Evolutionary conservation across 352 stramenopile genomes (phyloP).

Genomic region (Globisporangium parvum): DNA sequence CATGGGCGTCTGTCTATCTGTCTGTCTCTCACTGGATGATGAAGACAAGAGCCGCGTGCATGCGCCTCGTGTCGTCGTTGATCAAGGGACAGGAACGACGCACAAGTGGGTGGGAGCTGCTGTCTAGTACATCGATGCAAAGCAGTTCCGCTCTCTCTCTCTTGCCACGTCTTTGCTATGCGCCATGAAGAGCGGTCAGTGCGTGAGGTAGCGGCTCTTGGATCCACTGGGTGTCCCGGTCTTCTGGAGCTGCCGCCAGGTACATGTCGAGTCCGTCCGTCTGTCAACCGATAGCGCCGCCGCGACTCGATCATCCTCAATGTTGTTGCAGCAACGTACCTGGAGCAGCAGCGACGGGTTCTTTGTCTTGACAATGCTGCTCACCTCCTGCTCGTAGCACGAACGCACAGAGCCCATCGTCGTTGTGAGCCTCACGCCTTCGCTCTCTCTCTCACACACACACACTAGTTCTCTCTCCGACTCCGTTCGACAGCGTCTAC

Average conservation of each 20-base stretch:
- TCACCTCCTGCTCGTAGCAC: conserved; percentile 66
- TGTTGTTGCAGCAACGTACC: conserved; percentile 24
- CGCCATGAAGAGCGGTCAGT: conserved; percentile 38
- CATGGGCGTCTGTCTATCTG: not conserved
- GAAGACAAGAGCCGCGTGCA: no score
- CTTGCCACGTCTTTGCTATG: not conserved
- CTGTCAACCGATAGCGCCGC: not conserved
- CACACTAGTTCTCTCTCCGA: no score
- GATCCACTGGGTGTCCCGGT: conserved; percentile 30
- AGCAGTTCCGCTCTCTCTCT: not conserved
- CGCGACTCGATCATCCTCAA: not conserved
- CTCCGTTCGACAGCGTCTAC: no score
- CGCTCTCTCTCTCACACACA: not conserved
- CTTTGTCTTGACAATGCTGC: conserved; percentile 94
- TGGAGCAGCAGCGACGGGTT: conserved; percentile 92
- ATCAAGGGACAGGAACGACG: no score
- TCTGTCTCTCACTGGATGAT: not conserved
- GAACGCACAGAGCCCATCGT: not conserved
- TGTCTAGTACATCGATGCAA: conserved; percentile 1
- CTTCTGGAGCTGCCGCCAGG: conserved; percentile 50
- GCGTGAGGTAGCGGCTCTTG: conserved; percentile 57
- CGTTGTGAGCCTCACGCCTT: not conserved
- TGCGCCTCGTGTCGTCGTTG: no score
- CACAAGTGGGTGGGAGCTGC: no score
- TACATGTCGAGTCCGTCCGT: not conserved